phyloP scores from a whole-genome alignment of 2,329 filamentous ascomycete genomes.

The Stemphylium vesicarium region DNA sequence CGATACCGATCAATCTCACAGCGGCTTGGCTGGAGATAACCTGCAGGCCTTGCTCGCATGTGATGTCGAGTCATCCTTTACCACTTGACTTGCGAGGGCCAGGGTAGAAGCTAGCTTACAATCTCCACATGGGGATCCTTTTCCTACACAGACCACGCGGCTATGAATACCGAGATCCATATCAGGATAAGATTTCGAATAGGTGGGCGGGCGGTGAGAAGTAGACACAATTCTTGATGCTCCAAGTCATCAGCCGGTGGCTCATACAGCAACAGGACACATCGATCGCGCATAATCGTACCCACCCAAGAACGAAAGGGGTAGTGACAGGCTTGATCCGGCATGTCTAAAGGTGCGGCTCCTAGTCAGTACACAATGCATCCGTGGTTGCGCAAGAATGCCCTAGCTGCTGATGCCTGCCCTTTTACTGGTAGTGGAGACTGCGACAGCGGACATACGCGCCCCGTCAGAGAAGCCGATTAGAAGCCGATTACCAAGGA shows the following conservation, averaged over 20 bases:
- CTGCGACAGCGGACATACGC: not conserved
- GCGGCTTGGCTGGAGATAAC: constrained; percentile 1
- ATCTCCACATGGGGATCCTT: constrained; percentile 6
- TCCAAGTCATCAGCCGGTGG: constrained; percentile 9
- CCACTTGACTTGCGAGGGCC: constrained; percentile 5
- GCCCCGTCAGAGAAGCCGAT: not conserved
- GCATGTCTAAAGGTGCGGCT: not conserved
- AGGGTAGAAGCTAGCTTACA: constrained; percentile 3
- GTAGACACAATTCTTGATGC: not conserved
- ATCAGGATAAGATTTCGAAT: not conserved
- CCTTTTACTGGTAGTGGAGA: not conserved
- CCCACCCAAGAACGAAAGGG: constrained; percentile 2
- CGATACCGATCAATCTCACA: constrained; percentile 1
- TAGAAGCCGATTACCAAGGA: not conserved
- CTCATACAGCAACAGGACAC: not conserved
- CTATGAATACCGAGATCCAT: constrained; percentile 3
- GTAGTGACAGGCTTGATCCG: not conserved
- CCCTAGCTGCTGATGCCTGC: not conserved
- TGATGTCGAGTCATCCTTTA: constrained; percentile 4
- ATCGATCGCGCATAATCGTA: constrained; percentile 7
- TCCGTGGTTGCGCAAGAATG: not conserved
- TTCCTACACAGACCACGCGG: constrained; percentile 4
- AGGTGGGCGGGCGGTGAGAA: constrained; percentile 6
- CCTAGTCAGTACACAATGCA: not conserved
- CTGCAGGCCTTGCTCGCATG: not conserved